phyloP scores from a whole-genome alignment of 1,139 yeast species.

The Suhomyces taliae region DNA sequence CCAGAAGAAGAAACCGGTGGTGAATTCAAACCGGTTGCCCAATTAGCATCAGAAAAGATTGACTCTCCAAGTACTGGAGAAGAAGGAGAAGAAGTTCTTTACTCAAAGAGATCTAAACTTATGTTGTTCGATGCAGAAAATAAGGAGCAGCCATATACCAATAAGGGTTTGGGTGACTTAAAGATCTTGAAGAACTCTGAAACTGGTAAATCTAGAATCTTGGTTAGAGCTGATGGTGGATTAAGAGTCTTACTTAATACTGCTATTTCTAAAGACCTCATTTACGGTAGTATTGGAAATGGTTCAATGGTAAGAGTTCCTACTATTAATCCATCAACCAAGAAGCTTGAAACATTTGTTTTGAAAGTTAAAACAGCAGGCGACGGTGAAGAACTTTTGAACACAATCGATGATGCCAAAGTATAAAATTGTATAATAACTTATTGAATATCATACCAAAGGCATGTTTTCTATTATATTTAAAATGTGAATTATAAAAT shows the following conservation, averaged over 20 bases:
- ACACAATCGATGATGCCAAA: slow-evolving; percentile 47
- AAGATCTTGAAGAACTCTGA: slow-evolving; percentile 63
- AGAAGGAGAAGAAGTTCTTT: slow-evolving; percentile 70
- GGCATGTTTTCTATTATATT: neutral
- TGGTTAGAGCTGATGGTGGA: slow-evolving; percentile 88
- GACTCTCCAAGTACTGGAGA: slow-evolving; percentile 69
- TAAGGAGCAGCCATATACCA: slow-evolving; percentile 50
- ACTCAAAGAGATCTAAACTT: slow-evolving; percentile 70
- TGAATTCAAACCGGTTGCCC: slow-evolving; percentile 48
- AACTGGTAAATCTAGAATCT: slow-evolving; percentile 62
- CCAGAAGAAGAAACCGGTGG: slow-evolving; percentile 45
- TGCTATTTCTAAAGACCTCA: slow-evolving; percentile 50
- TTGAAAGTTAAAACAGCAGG: slow-evolving; percentile 63
- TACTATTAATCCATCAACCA: slow-evolving; percentile 44
- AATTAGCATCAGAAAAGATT: slow-evolving; percentile 43
- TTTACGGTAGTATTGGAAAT: slow-evolving; percentile 59
- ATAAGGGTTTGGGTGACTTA: slow-evolving; percentile 80
- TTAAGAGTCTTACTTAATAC: slow-evolving; percentile 77
- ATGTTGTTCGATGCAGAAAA: slow-evolving; percentile 58
- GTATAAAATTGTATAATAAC: slow-evolving; percentile 3
- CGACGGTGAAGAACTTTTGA: slow-evolving; percentile 69
- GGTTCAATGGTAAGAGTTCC: slow-evolving; percentile 61
- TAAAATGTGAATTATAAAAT: neutral
- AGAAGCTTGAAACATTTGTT: slow-evolving; percentile 54
- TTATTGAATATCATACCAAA: neutral